Evolutionary conservation across 805 yeast genomes (phyloP).

Genomic region (Yamadazyma laniorum): DNA sequence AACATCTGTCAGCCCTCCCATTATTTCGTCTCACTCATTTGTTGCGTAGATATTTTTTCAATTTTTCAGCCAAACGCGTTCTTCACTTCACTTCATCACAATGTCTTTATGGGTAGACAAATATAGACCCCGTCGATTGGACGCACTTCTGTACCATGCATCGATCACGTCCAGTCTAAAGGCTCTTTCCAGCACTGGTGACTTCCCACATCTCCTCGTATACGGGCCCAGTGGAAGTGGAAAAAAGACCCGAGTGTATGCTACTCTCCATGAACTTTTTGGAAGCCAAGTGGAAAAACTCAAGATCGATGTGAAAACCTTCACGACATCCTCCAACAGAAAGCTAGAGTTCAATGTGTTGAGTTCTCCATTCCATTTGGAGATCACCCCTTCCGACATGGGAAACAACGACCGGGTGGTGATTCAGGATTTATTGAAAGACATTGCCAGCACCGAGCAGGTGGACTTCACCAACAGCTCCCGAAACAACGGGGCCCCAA

Average conservation of each 20-base stretch:
- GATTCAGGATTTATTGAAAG: constrained; percentile 89
- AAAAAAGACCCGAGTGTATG: constrained; percentile 87
- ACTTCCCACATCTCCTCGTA: constrained; percentile 87
- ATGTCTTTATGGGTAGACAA: constrained; percentile 99
- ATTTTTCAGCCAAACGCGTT: no score
- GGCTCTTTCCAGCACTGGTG: constrained; percentile 66
- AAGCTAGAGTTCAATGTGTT: constrained; percentile 90
- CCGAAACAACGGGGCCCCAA: constrained; percentile 24
- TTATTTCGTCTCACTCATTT: no score
- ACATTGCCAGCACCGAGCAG: constrained; percentile 92
- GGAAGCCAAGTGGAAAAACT: constrained; percentile 77
- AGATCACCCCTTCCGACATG: constrained; percentile 95
- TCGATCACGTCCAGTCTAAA: constrained; percentile 61
- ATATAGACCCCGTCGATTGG: constrained; percentile 73
- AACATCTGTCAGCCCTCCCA: no score
- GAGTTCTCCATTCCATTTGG: constrained; percentile 88
- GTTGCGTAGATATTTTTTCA: no score
- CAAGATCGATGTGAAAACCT: constrained; percentile 86
- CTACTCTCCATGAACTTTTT: constrained; percentile 73
- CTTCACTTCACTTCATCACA: no score
- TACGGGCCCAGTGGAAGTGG: constrained; percentile 99
- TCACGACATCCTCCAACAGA: constrained; percentile 68
- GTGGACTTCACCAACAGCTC: constrained; percentile 65
- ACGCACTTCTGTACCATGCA: constrained; percentile 62
- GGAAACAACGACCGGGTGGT: constrained; percentile 95